Evolutionary conservation across 257 asterid genomes (phyloP).

Genomic region (Nicotiana otophora): DNA sequence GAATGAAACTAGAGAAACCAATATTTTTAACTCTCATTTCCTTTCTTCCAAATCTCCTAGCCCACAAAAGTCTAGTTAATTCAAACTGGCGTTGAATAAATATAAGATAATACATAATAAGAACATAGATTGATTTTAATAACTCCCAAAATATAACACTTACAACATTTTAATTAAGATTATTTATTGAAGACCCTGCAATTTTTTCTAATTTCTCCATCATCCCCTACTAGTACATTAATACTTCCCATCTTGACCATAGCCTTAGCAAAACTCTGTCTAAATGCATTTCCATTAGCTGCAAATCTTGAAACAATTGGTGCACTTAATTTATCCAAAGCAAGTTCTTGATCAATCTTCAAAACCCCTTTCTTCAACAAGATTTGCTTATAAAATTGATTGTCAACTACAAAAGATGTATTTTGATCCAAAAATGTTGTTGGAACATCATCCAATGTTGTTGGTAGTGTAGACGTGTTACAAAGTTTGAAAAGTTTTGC

Average conservation of each 20-base stretch:
- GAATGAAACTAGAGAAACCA: not conserved
- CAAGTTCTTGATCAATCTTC: conserved; percentile 66
- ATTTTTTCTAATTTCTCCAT: conserved; percentile 33
- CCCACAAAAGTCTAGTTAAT: not conserved
- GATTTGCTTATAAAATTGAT: conserved; percentile 56
- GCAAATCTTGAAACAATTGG: conserved; percentile 24
- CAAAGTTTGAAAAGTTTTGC: conserved; percentile 32
- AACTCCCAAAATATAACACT: not conserved
- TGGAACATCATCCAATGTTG: conserved; percentile 17
- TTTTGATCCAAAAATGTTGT: conserved; percentile 62
- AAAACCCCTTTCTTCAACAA: conserved; percentile 43
- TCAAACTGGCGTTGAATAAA: not conserved
- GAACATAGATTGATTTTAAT: not conserved
- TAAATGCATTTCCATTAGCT: conserved; percentile 2
- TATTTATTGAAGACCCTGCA: conserved; percentile 23
- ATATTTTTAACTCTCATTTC: not conserved
- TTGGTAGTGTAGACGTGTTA: conserved; percentile 31
- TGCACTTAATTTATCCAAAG: conserved; percentile 35
- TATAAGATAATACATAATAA: not conserved
- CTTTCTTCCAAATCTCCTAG: not conserved
- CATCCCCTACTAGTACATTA: conserved; percentile 23
- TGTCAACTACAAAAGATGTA: conserved; percentile 50
- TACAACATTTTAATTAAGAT: not conserved
- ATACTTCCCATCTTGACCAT: conserved; percentile 27
- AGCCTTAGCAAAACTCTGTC: conserved; percentile 17